Evolutionary conservation across 129 eudicot species (phyloP), one percentile per base, ranked within the genome.

Genomic region (Chrysanthemum makinoi): DNA sequence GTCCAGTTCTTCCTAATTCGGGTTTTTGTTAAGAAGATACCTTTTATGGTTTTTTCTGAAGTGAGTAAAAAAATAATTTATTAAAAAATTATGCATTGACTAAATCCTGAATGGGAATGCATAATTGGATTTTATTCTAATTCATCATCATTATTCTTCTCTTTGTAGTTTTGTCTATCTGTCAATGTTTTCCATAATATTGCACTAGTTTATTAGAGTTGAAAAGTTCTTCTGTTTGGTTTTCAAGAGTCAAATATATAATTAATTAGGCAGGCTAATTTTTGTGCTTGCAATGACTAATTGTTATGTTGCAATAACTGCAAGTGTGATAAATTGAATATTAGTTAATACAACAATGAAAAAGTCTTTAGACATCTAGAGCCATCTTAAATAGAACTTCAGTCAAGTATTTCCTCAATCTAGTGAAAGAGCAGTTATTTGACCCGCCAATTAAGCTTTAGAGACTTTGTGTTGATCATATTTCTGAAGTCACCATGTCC

Each of bases 191-290:
- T 76, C 56, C 69, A 44, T 9, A 44, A 60, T 51, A 68, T 48
- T 76, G 63, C 69, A 59, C 46, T 50, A 17, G 24, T 14, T 66
- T 66, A 44, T 69, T 57, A 33, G 60, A 39, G 71, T 70, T 77
- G 81, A 70, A 53, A 22, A 24, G 43, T 49, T 77, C 66, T 16
- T 39, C 28, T 76, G 15, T 44, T 59, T 46, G 77, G 63, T 77
- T 77, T 64, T 71, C 26, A 64, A 71, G 54, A 77, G 61, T 57
- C 77, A 78, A 55, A 71, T 57, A 56, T 51, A 65, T 28, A 64
- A 62, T 7, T 51, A 15, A 26, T 53, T 65, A 3, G 26, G 24
- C 68, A 9, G 44, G 15, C 65, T 62, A 62, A 62, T 61, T 14
- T 39, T 28, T 28, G 66, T 22, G 46, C 46, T 69, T 69, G 62